phyloP scores from a whole-genome alignment of 2,329 filamentous ascomycete species.

The Trichoderma atrobrunneum region DNA sequence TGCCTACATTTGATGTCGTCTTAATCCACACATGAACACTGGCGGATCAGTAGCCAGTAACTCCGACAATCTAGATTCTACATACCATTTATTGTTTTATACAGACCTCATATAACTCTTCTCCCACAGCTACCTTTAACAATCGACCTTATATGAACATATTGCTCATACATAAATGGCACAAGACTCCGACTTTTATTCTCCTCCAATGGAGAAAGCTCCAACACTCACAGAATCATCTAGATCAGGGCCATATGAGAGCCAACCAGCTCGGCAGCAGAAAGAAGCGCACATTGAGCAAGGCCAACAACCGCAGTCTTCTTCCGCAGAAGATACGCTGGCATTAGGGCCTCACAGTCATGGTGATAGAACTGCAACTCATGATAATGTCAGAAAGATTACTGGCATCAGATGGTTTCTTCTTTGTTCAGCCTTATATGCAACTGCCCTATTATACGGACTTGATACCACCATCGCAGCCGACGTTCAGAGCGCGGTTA shows the following conservation, averaged over 20 bases:
- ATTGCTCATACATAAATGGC: background rate
- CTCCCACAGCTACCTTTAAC: too few species aligned
- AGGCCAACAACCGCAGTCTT: background rate
- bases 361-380: background rate
- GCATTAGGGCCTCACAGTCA: background rate
- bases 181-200: background rate
- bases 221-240: background rate
- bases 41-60: too few species aligned
- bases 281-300: background rate
- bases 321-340: background rate
- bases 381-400: background rate
- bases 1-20: too few species aligned
- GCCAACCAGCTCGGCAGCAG: background rate
- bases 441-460: background rate
- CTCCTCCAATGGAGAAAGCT: background rate
- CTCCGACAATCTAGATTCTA: background rate
- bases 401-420: background rate
- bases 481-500: background rate
- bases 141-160: background rate
- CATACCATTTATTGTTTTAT: background rate
- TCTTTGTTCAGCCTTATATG: background rate
- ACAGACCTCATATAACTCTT: background rate
- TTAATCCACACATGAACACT: too few species aligned
- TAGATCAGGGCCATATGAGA: background rate
- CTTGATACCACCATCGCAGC: background rate